phyloP scores from a whole-genome alignment of 1,284 basidiomycete species.

The Cystobasidium sp. region DNA sequence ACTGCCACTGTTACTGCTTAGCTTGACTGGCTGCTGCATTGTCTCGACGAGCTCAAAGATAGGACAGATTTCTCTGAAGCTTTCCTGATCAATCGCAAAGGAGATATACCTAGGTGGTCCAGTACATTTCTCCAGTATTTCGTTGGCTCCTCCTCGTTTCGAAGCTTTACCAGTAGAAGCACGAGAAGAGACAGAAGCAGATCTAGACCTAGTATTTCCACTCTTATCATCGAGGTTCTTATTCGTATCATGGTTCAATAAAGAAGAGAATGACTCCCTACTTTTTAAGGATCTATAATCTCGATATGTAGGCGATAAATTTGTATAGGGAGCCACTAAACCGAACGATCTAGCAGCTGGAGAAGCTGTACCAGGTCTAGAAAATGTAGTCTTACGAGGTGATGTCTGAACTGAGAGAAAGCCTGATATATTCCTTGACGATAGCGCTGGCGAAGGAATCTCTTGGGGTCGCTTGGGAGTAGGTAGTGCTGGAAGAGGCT shows the following conservation, averaged over 20 bases:
- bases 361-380: slow-evolving; percentile 19
- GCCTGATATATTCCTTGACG: neutral
- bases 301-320: neutral
- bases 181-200: neutral
- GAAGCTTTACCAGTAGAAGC: neutral
- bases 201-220: neutral
- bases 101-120: slow-evolving; percentile 12
- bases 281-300: slow-evolving; percentile 5
- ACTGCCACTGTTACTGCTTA: too few relatives aligned
- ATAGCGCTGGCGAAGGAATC: neutral
- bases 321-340: slow-evolving; percentile 2
- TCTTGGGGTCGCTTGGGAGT: neutral
- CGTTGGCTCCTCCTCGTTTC: neutral
- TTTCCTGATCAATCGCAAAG: slow-evolving; percentile 31
- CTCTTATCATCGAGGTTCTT: neutral
- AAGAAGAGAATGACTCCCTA: neutral
- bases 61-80: slow-evolving; percentile 25
- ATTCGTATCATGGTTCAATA: neutral
- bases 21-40: neutral
- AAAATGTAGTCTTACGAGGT: slow-evolving; percentile 7
- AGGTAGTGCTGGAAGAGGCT: slow-evolving; percentile 17
- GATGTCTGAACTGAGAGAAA: slow-evolving; percentile 26
- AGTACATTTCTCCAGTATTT: neutral
- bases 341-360: slow-evolving; percentile 17
- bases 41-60: slow-evolving; percentile 17